Evolutionary conservation across 257 asterid species (phyloP), one percentile per base, ranked within the genome.

Genomic region (Rhazya stricta): DNA sequence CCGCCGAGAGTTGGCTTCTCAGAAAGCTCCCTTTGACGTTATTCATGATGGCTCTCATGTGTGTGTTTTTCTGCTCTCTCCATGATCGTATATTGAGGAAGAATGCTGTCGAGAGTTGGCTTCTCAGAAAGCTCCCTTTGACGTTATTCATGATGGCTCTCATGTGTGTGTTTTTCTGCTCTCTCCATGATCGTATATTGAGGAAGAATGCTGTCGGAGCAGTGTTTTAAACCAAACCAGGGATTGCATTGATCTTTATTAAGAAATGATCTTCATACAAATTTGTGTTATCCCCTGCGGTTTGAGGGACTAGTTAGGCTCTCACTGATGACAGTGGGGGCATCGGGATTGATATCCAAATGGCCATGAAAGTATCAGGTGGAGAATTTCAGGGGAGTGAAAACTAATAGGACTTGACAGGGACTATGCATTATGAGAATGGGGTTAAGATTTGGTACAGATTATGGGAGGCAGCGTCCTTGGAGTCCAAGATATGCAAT

Each of bases 101-200:
- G n/a, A n/a, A n/a, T n/a, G n/a, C 87, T 70, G 1, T 9, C 83
- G 45, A 43, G 62, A 27, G 73, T 36, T 36, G 74, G 48, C 61
- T 74, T 57, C 30, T 21, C 78, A 7, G 82, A 69, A 42, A 76
- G 58, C 73, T 66, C 84, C n/a, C 36, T 32, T 36, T 75, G 77
- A 79, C 15, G 45, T 45, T 16, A 30, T 62, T 56, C 30, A 36
- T 36, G 51, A 2, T 3, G 74, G 81, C 67, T 67, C 65, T 46
- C 68, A 46, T 23, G 7, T 41, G 66, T 13, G n/a, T 32, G 32
- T n/a, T 5, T 36, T 36, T 34, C 69, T 32, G 69, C 67, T 30
- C 45, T 34, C 23, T 39, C 27, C 0, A 8, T 36, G 69, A 63
- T 18, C 29, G 2, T 16, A 18, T 4, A 23, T 34, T 37, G 15